These are phyloP conservation scores for Chamaecyparis obtusa DNA, from an alignment of 75 land plant genomes.

Conservation along the genomic window DNA sequence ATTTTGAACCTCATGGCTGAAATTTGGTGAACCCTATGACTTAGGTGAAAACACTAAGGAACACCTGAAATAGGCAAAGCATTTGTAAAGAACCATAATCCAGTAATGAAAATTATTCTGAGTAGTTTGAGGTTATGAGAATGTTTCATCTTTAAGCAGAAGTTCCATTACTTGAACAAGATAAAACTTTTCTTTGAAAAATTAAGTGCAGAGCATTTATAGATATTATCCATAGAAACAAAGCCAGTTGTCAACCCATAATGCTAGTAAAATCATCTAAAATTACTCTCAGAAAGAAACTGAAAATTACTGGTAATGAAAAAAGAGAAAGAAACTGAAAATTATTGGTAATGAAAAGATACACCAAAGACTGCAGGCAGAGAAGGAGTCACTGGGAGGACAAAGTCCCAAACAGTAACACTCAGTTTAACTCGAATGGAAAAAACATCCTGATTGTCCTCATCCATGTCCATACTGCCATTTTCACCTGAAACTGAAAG, in stretches of 20 bases:
- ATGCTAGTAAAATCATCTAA: background rate
- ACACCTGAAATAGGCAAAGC: background rate
- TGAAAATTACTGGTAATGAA: background rate
- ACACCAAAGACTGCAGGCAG: slow-evolving; percentile 99
- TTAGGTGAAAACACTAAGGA: background rate
- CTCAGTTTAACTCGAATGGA: slow-evolving; percentile 62
- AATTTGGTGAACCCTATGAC: no score
- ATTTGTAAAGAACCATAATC: background rate
- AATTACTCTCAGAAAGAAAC: background rate
- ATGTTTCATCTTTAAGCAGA: background rate
- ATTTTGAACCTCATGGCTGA: no score
- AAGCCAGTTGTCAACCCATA: background rate
- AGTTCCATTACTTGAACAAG: background rate
- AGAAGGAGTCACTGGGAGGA: slow-evolving; percentile 84
- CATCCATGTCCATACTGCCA: slow-evolving; percentile 87
- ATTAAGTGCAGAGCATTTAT: background rate
- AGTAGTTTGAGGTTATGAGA: background rate
- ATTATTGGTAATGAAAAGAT: slow-evolving; percentile 47
- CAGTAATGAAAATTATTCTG: background rate
- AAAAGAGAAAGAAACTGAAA: background rate
- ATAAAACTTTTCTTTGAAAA: background rate
- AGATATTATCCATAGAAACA: background rate
- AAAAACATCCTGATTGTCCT: slow-evolving; percentile 49
- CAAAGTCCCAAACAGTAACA: slow-evolving; percentile 95
- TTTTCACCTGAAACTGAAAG: slow-evolving; percentile 49